Evolutionary conservation across 139 green algal species (phyloP), one percentile per base, ranked within the genome.

Genomic region (Picochlorum costavermella): DNA sequence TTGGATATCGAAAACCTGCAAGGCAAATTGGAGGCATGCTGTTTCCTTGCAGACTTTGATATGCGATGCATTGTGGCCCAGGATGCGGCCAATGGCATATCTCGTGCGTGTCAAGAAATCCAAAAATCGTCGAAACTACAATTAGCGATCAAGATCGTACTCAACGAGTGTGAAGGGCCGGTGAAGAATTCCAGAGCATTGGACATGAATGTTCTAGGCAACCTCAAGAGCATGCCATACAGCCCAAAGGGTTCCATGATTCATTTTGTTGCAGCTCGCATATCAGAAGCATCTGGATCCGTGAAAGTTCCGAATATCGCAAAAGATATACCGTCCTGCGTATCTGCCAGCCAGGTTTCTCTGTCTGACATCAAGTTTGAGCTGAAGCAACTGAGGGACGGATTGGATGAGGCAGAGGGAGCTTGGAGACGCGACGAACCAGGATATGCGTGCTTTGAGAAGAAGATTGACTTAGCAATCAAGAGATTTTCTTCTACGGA

Each of bases 51-150:
- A 4, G 20, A 23, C 2, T 51, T 73, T 9, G 26, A 28, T 13
- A 23, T 20, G 10, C 29, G 60, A 5, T 31, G 20, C 6, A 23
- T 62, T 26, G 46, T 13, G 5, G 20, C 63, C 33, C 25, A 26
- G 12, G 36, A 43, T 17, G 29, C 43, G 1, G 53, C 56, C 3
- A 9, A 14, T 40, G 29, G 53, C 29, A 40, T 85, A 28, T 12
- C 14, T 9, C 48, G 6, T 4, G 81, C 81, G 0, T 80, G 75
- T 37, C 5, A 3, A 3, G 77, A 86, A 75, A 71, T 85, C 13
- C 17, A 53, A 23, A 28, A 20, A 14, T 53, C 17, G 3, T 8
- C 17, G 20, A 53, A 53, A 9, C 46, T 53, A 6, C 46, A 53
- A 28, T 20, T 53, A 23, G 46, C 46, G 5, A 20, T 53, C 17